phyloP scores from a whole-genome alignment of 83 land plant species.

The Thuja plicata region DNA sequence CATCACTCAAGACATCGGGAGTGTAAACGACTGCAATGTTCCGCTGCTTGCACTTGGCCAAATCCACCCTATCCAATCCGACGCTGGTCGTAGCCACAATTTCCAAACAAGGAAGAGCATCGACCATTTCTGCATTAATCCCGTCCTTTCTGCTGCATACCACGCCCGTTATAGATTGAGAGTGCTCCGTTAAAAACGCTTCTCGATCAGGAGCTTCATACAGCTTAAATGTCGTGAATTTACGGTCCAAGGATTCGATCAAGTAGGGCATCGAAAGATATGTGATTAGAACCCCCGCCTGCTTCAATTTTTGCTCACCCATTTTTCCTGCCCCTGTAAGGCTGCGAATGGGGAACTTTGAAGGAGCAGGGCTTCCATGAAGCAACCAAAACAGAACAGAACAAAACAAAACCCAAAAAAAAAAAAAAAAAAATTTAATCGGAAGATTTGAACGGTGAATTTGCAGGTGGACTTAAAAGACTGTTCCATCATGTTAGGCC shows the following conservation, averaged over 20 bases:
- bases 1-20: conserved; percentile 51
- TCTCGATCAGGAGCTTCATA: conserved; percentile 25
- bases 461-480: too few relatives aligned
- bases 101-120: conserved; percentile 38
- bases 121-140: conserved; percentile 24
- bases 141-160: conserved; percentile 26
- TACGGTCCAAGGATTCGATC: conserved; percentile 44
- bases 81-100: conserved; percentile 38
- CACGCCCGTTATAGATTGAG: conserved; percentile 29
- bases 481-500: too few relatives aligned
- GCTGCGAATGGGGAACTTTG: too few relatives aligned
- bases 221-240: conserved; percentile 45
- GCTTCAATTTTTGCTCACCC: conserved; percentile 21
- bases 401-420: too few relatives aligned
- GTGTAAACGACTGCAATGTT: conserved; percentile 28
- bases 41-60: conserved; percentile 42
- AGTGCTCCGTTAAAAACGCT: conserved; percentile 25
- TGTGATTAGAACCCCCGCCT: conserved; percentile 49
- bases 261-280: conserved; percentile 53
- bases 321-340: background rate
- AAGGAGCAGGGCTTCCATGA: too few relatives aligned
- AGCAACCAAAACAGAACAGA: too few relatives aligned
- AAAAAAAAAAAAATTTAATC: too few relatives aligned
- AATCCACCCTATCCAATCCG: conserved; percentile 62
- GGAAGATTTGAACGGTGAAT: too few relatives aligned